These are phyloP conservation scores for Biscutella auriculata DNA, from an alignment of 441 rosid genomes.

Conservation along the genomic window DNA sequence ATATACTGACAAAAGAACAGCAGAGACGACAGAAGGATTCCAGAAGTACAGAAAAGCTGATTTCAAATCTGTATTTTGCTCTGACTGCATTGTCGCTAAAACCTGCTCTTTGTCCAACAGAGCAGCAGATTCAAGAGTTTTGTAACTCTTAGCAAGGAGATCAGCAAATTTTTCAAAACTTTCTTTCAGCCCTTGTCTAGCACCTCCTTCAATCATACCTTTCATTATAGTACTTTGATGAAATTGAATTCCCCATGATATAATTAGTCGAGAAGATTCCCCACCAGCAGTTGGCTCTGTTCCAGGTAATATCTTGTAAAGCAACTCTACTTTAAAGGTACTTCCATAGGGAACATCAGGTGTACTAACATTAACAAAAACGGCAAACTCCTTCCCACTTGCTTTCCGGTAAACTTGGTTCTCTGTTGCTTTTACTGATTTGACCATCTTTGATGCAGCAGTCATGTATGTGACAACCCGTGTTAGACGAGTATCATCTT, in stretches of 20 bases:
- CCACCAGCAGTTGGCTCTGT: slow-evolving; percentile 35
- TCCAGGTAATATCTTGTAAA: slow-evolving; percentile 66
- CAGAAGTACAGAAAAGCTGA: slow-evolving; percentile 50
- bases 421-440: slow-evolving; percentile 69
- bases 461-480: slow-evolving; percentile 47
- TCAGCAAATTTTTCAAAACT: slow-evolving; percentile 52
- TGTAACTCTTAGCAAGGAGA: slow-evolving; percentile 42
- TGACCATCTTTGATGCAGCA: slow-evolving; percentile 62
- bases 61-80: slow-evolving; percentile 49
- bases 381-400: slow-evolving; percentile 38
- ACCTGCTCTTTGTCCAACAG: slow-evolving; percentile 35
- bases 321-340: slow-evolving; percentile 51
- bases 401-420: slow-evolving; percentile 61
- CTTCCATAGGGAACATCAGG: slow-evolving; percentile 84
- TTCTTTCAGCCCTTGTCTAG: slow-evolving; percentile 62
- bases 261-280: slow-evolving; percentile 42
- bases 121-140: slow-evolving; percentile 28
- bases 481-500: slow-evolving; percentile 26
- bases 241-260: slow-evolving; percentile 69
- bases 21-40: slow-evolving; percentile 49
- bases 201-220: slow-evolving; percentile 85
- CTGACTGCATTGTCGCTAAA: slow-evolving; percentile 51
- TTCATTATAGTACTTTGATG: slow-evolving; percentile 62
- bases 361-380: slow-evolving; percentile 45
- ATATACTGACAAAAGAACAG: slow-evolving; percentile 40